Percentiles rank a stretch among this genome's conserved stretches.
phyloP scores from a whole-genome alignment of 2,329 filamentous ascomycete genomes.

The Exophiala sp. region DNA sequence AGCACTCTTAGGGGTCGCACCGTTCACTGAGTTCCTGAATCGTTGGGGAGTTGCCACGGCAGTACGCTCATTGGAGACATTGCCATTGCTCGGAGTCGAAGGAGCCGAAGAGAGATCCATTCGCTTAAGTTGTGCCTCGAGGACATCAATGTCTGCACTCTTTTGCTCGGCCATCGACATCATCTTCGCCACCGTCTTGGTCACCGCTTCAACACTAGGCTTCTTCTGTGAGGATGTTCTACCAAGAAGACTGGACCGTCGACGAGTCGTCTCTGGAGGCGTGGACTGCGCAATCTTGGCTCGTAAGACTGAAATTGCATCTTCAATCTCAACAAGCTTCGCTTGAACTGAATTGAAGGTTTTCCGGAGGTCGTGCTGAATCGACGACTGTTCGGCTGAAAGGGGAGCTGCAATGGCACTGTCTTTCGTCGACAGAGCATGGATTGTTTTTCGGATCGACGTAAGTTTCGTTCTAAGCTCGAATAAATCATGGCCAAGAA shows the following conservation, averaged over 20 bases:
- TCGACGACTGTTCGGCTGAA: constrained; percentile 73
- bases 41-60: constrained; percentile 14
- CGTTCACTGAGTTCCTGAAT: constrained; percentile 9
- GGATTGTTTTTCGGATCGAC: constrained; percentile 71
- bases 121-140: constrained; percentile 79
- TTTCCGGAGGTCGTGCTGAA: constrained; percentile 76
- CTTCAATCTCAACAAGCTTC: constrained; percentile 70
- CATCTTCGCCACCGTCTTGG: constrained; percentile 88
- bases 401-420: constrained; percentile 64
- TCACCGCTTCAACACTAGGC: constrained; percentile 86
- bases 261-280: constrained; percentile 46
- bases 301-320: constrained; percentile 70
- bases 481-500: constrained; percentile 61
- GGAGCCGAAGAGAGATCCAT: constrained; percentile 46
- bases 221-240: constrained; percentile 43
- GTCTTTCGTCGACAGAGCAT: constrained; percentile 64
- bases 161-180: constrained; percentile 86
- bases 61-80: constrained; percentile 9
- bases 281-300: constrained; percentile 62
- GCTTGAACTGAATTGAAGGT: constrained; percentile 69
- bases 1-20: constrained; percentile 22
- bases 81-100: constrained; percentile 13
- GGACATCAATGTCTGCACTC: constrained; percentile 80
- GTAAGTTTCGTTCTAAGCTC: constrained; percentile 69
- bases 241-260: constrained; percentile 32